These are phyloP conservation scores for Leishmania amazonensis DNA, from an alignment of 208 protist species.

Conservation along the genomic window DNA sequence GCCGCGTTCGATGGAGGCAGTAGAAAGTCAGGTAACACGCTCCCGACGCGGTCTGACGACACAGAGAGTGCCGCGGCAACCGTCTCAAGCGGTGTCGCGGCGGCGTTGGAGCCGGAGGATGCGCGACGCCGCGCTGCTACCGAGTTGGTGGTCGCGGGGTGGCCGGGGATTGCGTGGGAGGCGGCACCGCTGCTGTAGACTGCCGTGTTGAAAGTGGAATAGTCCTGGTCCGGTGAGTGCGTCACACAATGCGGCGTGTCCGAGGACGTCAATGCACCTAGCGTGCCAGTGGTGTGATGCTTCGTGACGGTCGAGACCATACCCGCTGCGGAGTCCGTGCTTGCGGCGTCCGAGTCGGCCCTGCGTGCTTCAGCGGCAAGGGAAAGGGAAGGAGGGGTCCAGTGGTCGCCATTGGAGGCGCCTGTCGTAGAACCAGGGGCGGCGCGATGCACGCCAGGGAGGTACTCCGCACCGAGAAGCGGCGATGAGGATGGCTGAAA, in stretches of 20 bases:
- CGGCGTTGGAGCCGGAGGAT: not conserved
- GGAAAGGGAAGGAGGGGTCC: not conserved
- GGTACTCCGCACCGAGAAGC: conserved; percentile 7
- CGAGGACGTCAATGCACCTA: not conserved
- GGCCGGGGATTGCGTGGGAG: not conserved
- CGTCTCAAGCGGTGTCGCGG: not conserved
- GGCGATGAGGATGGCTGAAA: conserved; percentile 24
- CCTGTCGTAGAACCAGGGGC: not conserved
- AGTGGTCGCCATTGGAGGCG: not conserved
- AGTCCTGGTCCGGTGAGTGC: conserved; percentile 10
- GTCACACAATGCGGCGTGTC: conserved; percentile 4
- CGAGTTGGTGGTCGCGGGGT: not conserved
- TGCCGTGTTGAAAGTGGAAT: not conserved
- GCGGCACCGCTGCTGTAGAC: not conserved
- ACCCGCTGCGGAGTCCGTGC: not conserved
- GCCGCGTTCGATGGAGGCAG: conserved; percentile 19
- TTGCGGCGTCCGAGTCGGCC: conserved; percentile 10
- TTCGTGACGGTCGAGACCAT: not conserved
- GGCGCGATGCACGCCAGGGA: conserved; percentile 16
- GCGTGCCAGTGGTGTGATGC: not conserved
- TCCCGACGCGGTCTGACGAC: not conserved
- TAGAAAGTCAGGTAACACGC: not conserved
- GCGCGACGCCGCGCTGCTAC: not conserved
- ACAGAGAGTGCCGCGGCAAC: not conserved
- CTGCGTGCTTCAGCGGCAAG: not conserved